Percentiles rank a stretch among this genome's conserved stretches.
phyloP scores from a whole-genome alignment of 805 yeast genomes.

The Candida verbasci region DNA sequence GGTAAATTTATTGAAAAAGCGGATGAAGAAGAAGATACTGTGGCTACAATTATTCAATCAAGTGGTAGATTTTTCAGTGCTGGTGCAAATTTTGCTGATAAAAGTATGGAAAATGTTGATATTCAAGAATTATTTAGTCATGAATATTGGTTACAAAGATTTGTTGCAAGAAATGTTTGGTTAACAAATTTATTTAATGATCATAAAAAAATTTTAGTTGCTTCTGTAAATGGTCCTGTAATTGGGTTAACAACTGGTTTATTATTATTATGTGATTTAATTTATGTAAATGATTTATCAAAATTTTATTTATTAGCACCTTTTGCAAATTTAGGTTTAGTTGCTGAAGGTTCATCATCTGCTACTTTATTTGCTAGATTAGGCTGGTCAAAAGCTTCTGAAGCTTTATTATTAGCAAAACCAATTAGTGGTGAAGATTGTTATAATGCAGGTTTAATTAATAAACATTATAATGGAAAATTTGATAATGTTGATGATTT shows the following conservation, averaged over 20 bases:
- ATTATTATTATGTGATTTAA: slow-evolving; percentile 70
- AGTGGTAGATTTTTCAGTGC: slow-evolving; percentile 77
- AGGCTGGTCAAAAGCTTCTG: slow-evolving; percentile 69
- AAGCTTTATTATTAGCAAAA: slow-evolving; percentile 65
- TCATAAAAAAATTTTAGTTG: slow-evolving; percentile 66
- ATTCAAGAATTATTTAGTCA: slow-evolving; percentile 29
- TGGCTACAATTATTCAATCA: slow-evolving; percentile 62
- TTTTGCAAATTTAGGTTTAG: slow-evolving; percentile 77
- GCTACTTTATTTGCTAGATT: slow-evolving; percentile 64
- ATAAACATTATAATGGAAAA: slow-evolving; percentile 46
- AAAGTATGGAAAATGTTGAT: slow-evolving; percentile 22
- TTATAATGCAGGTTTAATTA: slow-evolving; percentile 54
- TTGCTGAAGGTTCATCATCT: slow-evolving; percentile 76
- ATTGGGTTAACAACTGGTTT: slow-evolving; percentile 75
- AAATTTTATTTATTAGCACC: slow-evolving; percentile 64
- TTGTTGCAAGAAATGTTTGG: slow-evolving; percentile 68
- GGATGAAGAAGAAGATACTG: slow-evolving; percentile 55
- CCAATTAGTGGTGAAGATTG: slow-evolving; percentile 62
- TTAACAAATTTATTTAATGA: slow-evolving; percentile 63
- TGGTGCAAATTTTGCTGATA: slow-evolving; percentile 69
- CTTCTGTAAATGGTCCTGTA: slow-evolving; percentile 83
- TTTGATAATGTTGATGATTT: slow-evolving; percentile 35
- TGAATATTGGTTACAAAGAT: slow-evolving; percentile 49
- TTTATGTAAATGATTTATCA: slow-evolving; percentile 59
- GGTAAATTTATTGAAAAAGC: slow-evolving; percentile 60